phyloP scores from a whole-genome alignment of 2,329 filamentous ascomycete species.

The Aspergillus fructus region DNA sequence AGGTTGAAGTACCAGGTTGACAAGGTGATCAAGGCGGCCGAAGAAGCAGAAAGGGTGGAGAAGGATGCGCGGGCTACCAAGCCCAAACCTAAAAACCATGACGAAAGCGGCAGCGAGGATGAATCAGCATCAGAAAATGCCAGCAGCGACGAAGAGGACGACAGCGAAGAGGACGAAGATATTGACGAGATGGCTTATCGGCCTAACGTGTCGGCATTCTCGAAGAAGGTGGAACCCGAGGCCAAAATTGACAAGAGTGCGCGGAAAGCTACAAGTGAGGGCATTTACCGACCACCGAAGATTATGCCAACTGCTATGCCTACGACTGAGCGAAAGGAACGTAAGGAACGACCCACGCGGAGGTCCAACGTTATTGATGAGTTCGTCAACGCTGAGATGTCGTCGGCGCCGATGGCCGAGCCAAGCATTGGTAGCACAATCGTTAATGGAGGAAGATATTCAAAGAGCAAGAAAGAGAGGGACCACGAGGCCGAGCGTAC shows the following conservation, averaged over 20 bases:
- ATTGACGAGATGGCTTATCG: conserved; percentile 63
- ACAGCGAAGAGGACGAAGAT: conserved; percentile 27
- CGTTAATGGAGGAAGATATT: conserved; percentile 71
- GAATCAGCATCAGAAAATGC: conserved; percentile 26
- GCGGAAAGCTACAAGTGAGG: conserved; percentile 49
- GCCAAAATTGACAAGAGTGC: conserved; percentile 22
- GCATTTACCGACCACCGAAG: conserved; percentile 84
- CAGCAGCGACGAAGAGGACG: conserved; percentile 26
- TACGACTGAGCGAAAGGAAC: conserved; percentile 58
- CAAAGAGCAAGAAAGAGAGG: conserved; percentile 74
- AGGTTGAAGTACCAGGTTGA: conserved; percentile 95
- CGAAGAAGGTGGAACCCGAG: conserved; percentile 42
- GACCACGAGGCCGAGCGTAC: conserved; percentile 74
- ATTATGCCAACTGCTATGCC: conserved; percentile 87
- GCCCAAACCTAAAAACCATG: conserved; percentile 30
- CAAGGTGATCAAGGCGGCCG: conserved; percentile 84
- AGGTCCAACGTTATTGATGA: conserved; percentile 89
- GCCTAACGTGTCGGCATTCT: conserved; percentile 56
- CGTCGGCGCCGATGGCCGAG: conserved; percentile 74
- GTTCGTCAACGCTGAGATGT: conserved; percentile 83
- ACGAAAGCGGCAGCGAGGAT: conserved; percentile 29
- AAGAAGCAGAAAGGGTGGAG: conserved; percentile 46
- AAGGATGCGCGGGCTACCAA: conserved; percentile 24
- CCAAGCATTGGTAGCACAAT: conserved; percentile 93
- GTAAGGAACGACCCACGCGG: conserved; percentile 60